Evolutionary conservation across 192 early-diverging fungal genomes (phyloP), one percentile per base, ranked within the genome.

Genomic region (Coemansia guatemalensis): DNA sequence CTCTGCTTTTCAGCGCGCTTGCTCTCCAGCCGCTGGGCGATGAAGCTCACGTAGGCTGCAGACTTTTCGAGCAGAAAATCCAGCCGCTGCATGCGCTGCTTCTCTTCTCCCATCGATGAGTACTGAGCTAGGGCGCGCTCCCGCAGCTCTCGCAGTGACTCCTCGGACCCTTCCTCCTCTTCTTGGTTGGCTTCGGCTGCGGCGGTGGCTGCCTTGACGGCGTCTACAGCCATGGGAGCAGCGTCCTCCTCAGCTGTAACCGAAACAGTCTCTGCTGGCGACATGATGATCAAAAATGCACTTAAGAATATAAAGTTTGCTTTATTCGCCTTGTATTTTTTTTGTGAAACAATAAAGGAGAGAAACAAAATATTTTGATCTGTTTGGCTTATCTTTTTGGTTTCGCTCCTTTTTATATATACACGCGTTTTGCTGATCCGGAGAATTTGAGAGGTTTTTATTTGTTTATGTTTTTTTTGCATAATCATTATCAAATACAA

Each of bases 41-140:
- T 75, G 67, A 93, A 93, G 27, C 82, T 84, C 39, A 88, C 87
- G 70, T 93, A 96, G 0, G 90, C 85, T 2, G 90, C 85, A 0
- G 94, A 92, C 64, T 89, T 90, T 67, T 90, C 89, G 4, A 96
- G 76, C 58, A 95, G 82, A 65, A 90, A 91, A 58, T 91, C 82
- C 11, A 93, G 78, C 22, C 92, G 86, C 62, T 91, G 85, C 64
- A 88, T 79, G 20, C 90, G 81, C 60, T 91, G 85, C 33, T 84
- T 77, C 32, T 85, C 83, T 44, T 74, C 72, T 44, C 83, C 83
- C 21, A 82, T 65, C 0, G 75, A 65, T 30, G 85, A 83, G 68
- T 86, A 91, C 67, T 89, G 83, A 8, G 75, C 81, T 35, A 86
- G 72, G 53, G 91, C 88, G 85, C 90, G 72, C 39, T 70, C 63